These are phyloP conservation scores for Ceratobasidium sp. DNA, from an alignment of 1,284 basidiomycete genomes.

Conservation along the genomic window DNA sequence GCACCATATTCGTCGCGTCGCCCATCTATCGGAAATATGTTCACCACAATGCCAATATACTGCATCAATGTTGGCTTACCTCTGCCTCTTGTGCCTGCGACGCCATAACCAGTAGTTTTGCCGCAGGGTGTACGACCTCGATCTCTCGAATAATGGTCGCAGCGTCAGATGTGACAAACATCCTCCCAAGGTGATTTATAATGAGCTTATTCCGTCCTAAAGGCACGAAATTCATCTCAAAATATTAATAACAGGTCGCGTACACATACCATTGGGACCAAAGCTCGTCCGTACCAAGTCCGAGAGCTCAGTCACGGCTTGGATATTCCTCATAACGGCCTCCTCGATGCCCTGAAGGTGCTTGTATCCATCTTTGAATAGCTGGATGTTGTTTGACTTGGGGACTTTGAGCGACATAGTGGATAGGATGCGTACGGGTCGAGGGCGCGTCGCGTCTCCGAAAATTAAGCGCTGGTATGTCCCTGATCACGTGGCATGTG, in stretches of 20 bases:
- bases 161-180: conserved; percentile 99
- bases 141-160: conserved; percentile 98
- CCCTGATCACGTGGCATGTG: conserved; percentile 10
- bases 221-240: conserved; percentile 4
- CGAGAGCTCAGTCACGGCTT: conserved; percentile 92
- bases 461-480: conserved; percentile 36
- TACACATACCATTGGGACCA: conserved; percentile 85
- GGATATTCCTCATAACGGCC: conserved; percentile 92
- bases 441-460: conserved; percentile 40
- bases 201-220: conserved; percentile 92
- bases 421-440: conserved; percentile 26
- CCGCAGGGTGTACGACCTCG: conserved; percentile 98
- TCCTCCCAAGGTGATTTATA: conserved; percentile 93
- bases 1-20: conserved; percentile 93
- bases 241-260: not conserved
- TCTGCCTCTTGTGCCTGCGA: conserved; percentile 94
- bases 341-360: conserved; percentile 91
- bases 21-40: conserved; percentile 80
- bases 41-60: too few species aligned
- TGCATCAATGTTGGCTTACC: conserved; percentile 66
- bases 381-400: conserved; percentile 84
- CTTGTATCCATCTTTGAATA: conserved; percentile 97
- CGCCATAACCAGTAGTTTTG: conserved; percentile 97
- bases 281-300: conserved; percentile 96
- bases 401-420: conserved; percentile 95